Evolutionary conservation across 768 basidiomycete species (phyloP).

Genomic region (Clitopilus passeckerianus): DNA sequence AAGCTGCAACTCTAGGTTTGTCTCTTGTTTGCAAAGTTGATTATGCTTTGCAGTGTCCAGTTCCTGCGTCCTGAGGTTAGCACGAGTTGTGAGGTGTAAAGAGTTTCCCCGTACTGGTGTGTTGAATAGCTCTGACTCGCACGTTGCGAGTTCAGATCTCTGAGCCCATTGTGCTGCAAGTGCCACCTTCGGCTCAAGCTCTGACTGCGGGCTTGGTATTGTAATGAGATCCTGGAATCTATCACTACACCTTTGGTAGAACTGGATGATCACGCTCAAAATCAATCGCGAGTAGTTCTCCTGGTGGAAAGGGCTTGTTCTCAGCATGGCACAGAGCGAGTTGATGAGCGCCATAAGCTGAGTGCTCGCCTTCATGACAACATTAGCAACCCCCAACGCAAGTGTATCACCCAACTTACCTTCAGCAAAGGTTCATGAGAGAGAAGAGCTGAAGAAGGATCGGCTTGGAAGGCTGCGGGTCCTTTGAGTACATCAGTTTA

Average conservation of each 20-base stretch:
- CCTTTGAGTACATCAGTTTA: slow-evolving; percentile 32
- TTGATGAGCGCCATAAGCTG: slow-evolving; percentile 88
- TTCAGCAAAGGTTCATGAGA: slow-evolving; percentile 76
- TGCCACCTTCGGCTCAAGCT: slow-evolving; percentile 43
- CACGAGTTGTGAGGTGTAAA: not conserved
- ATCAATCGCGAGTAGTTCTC: slow-evolving; percentile 95
- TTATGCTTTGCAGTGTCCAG: slow-evolving; percentile 34
- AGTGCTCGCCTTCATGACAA: slow-evolving; percentile 58
- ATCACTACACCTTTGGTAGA: slow-evolving; percentile 91
- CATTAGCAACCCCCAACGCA: not conserved
- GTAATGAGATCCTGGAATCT: slow-evolving; percentile 75
- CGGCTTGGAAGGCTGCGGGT: slow-evolving; percentile 84
- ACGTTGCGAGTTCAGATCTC: slow-evolving; percentile 68
- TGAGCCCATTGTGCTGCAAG: slow-evolving; percentile 83
- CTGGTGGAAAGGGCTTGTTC: slow-evolving; percentile 88
- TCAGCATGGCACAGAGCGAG: slow-evolving; percentile 87
- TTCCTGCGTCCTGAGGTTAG: slow-evolving; percentile 24
- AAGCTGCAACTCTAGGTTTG: slow-evolving; percentile 68
- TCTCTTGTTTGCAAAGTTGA: slow-evolving; percentile 72
- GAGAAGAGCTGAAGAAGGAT: slow-evolving; percentile 58
- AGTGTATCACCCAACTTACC: slow-evolving; percentile 32
- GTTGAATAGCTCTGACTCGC: slow-evolving; percentile 60
- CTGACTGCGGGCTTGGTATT: slow-evolving; percentile 22
- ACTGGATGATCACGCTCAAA: slow-evolving; percentile 90
- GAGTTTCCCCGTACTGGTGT: slow-evolving; percentile 38